Evolutionary conservation across 139 green algal species (phyloP).

Genomic region (Zygnema circumcarinatum): DNA sequence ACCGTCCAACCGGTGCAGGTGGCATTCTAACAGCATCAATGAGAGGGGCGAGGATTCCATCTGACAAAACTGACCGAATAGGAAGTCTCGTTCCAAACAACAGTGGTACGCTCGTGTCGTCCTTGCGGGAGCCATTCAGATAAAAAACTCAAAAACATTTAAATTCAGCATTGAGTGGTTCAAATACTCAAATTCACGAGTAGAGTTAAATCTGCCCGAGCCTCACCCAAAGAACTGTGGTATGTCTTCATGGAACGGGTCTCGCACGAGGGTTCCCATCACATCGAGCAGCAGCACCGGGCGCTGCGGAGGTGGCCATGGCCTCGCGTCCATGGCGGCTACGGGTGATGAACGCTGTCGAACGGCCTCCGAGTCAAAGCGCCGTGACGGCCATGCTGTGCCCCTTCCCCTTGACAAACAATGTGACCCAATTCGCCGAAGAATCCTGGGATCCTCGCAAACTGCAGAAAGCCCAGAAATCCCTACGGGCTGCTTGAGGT

Average conservation of each 20-base stretch:
- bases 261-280: constrained; percentile 78
- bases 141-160: background rate
- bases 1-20: background rate
- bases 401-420: no score
- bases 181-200: background rate
- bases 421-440: no score
- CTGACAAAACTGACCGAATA: background rate
- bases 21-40: background rate
- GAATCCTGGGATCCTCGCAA: no score
- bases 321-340: no score
- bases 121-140: background rate
- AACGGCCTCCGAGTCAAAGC: no score
- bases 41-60: background rate
- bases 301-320: no score
- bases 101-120: background rate
- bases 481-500: no score
- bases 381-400: no score
- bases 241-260: constrained; percentile 87
- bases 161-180: background rate
- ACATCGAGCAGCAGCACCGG: constrained; percentile 57
- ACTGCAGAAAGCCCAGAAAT: no score
- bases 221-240: constrained; percentile 74
- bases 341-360: no score
- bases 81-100: background rate
- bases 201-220: no score